A percentile compares a stretch with the other conserved stretches of the same genome.
These are phyloP conservation scores for Phaeomoniella chlamydospora DNA, from an alignment of 2,329 filamentous ascomycete genomes.

Conservation along the genomic window DNA sequence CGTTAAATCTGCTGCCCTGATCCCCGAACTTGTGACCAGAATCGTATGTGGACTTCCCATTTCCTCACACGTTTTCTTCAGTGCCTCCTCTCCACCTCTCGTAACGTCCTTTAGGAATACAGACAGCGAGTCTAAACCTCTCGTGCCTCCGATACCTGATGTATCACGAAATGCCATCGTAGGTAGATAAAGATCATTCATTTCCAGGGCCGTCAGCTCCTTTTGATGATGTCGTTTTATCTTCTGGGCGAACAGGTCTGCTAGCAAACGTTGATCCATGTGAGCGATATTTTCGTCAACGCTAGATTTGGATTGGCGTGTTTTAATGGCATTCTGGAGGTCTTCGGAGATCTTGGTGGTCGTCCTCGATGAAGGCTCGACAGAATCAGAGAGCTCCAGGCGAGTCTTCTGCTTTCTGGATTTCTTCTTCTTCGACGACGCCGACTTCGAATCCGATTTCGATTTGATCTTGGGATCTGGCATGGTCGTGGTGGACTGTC, in stretches of 20 bases:
- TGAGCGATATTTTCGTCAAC: conserved; percentile 66
- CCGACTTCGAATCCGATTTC: no score
- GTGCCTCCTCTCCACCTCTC: conserved; percentile 38
- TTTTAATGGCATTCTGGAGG: conserved; percentile 1
- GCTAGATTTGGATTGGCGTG: conserved; percentile 11
- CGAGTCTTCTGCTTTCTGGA: conserved; percentile 4
- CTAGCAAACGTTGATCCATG: conserved; percentile 71
- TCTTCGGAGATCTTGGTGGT: conserved; percentile 1
- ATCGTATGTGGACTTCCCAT: conserved; percentile 72
- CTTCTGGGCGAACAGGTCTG: conserved; percentile 72
- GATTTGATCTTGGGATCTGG: no score
- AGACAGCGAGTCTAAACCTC: conserved; percentile 60
- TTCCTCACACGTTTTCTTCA: conserved; percentile 52
- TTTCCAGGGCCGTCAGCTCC: conserved; percentile 69
- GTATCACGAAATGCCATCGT: conserved; percentile 70
- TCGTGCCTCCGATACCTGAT: conserved; percentile 52
- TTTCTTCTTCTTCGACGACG: no score
- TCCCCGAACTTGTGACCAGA: conserved; percentile 69
- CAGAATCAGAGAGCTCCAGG: conserved; percentile 2
- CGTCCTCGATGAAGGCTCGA: conserved; percentile 2
- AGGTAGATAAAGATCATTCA: conserved; percentile 68
- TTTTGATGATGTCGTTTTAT: conserved; percentile 57
- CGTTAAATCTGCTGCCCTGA: conserved; percentile 74
- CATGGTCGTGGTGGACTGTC: no score
- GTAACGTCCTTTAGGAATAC: conserved; percentile 55